phyloP scores from a whole-genome alignment of 345 rosid species.

The Corymbia maculata region DNA sequence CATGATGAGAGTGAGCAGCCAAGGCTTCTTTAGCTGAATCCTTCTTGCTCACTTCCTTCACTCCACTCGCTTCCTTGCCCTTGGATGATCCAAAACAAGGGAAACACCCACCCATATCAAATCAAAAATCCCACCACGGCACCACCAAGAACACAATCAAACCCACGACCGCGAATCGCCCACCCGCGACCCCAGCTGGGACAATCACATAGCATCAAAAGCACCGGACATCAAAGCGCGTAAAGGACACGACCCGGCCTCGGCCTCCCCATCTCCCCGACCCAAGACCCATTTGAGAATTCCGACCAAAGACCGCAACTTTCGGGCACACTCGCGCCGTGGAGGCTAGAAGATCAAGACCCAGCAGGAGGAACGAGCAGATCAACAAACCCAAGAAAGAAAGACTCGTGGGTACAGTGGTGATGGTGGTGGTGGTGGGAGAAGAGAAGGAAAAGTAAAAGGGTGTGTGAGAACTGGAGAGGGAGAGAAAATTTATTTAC shows the following conservation, averaged over 20 bases:
- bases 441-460: conserved; percentile 37
- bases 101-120: conserved; percentile 94
- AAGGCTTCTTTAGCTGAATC: conserved; percentile 81
- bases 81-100: conserved; percentile 96
- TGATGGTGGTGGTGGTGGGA: neutral
- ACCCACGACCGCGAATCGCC: conserved; percentile 3
- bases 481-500: neutral
- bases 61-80: conserved; percentile 37
- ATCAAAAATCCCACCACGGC: conserved; percentile 2
- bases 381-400: conserved; percentile 74
- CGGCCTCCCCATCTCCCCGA: conserved; percentile 3
- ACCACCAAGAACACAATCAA: conserved; percentile 1
- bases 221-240: conserved; percentile 7
- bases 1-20: conserved; percentile 57
- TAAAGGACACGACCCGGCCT: neutral
- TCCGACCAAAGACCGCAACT: neutral
- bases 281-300: neutral
- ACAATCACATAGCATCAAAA: conserved; percentile 13
- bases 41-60: conserved; percentile 67
- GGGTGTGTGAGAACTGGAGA: neutral
- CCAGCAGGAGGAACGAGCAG: conserved; percentile 25
- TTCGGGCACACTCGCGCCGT: neutral
- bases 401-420: conserved; percentile 16
- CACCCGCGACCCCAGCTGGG: neutral
- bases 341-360: conserved; percentile 48